Percentiles rank a stretch among this genome's conserved stretches.
phyloP scores from a whole-genome alignment of 2,329 filamentous ascomycete genomes.

The Aspergillus latus region DNA sequence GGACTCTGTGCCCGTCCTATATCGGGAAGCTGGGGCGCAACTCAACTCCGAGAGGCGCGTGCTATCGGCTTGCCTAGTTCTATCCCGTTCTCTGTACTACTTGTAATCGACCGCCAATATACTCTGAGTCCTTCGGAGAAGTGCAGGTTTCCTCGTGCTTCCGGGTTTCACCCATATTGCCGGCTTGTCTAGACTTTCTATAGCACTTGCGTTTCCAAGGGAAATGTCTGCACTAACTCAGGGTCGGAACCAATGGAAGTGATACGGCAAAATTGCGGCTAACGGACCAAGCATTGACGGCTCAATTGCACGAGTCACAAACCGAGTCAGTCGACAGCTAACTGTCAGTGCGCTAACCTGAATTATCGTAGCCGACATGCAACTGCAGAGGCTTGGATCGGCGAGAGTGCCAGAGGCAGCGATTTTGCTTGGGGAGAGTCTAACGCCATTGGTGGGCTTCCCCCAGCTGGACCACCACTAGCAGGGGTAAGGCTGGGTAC shows the following conservation, averaged over 20 bases:
- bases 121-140: too few species aligned
- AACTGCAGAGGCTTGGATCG: background rate
- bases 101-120: background rate
- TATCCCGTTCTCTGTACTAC: background rate
- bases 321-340: background rate
- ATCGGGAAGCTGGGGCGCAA: background rate
- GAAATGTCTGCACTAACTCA: background rate
- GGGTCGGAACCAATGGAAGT: background rate
- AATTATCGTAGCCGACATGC: background rate
- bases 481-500: constrained; percentile 1
- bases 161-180: background rate
- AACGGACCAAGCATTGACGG: constrained; percentile 5
- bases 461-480: background rate
- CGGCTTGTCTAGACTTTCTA: background rate
- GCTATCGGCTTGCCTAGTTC: background rate
- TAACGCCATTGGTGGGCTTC: constrained; percentile 8
- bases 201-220: background rate
- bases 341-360: background rate
- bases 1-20: constrained; percentile 3
- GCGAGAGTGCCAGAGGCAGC: background rate
- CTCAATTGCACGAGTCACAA: constrained; percentile 1
- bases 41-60: background rate
- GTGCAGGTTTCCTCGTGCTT: background rate
- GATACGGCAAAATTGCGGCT: background rate
- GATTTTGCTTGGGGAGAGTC: background rate